Percentiles rank a stretch among this genome's conserved stretches.
Conservation (phyloP, 768 basidiomycete genomes). For the Russula sp. region DNA sequence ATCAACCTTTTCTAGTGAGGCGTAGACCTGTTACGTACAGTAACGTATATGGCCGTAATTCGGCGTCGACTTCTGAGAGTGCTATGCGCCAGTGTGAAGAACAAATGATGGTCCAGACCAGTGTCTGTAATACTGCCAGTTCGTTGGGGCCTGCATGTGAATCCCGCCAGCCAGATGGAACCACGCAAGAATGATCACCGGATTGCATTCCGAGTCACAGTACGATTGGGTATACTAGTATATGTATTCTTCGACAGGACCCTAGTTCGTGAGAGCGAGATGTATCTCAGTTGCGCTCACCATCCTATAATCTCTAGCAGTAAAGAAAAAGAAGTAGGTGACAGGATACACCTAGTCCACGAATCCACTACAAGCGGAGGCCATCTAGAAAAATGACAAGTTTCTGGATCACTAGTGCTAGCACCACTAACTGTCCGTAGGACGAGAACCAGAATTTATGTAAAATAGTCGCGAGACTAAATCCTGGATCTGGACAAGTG, state of each 20-base stretch:
- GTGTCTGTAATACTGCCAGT: background rate
- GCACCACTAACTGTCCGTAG: no score
- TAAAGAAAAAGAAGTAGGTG: background rate
- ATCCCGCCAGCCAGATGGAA: background rate
- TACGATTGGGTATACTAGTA: background rate
- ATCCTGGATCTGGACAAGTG: no score
- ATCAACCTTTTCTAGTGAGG: background rate
- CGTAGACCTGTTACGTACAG: background rate
- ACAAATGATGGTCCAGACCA: background rate
- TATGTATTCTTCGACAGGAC: background rate
- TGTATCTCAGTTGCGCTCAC: background rate
- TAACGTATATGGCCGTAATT: background rate
- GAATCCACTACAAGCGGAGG: background rate
- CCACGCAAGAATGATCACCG: background rate
- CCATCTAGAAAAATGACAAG: background rate
- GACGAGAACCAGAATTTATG: no score
- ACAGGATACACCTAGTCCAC: background rate
- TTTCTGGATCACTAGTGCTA: no score
- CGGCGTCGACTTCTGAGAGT: background rate
- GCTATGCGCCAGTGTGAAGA: background rate
- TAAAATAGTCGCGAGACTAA: no score
- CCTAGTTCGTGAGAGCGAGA: background rate
- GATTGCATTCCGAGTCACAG: background rate
- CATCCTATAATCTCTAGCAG: background rate
- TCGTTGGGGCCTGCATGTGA: background rate